Percentiles rank a stretch among this genome's conserved stretches.
Evolutionary conservation across 2,329 filamentous ascomycete genomes (phyloP).

Genomic region (Fragosphaeria purpurea): DNA sequence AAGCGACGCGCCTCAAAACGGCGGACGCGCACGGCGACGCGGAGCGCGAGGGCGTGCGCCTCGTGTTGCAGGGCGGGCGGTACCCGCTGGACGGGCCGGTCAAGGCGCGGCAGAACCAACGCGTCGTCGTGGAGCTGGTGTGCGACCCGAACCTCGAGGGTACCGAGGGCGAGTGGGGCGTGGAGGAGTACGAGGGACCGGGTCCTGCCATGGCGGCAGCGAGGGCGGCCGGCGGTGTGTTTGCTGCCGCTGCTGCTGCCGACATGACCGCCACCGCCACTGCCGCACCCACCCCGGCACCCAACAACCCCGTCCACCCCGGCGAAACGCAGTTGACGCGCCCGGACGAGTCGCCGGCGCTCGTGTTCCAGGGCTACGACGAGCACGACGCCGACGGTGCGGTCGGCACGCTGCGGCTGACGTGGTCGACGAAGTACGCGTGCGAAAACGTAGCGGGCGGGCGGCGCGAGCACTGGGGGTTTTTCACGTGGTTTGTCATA

Average conservation of each 20-base stretch:
- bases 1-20: slow-evolving; percentile 54
- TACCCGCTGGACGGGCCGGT: slow-evolving; percentile 44
- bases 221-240: slow-evolving; percentile 20
- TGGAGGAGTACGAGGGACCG: slow-evolving; percentile 39
- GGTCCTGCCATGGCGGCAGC: too few relatives aligned
- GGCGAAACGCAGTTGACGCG: slow-evolving; percentile 43
- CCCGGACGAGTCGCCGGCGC: slow-evolving; percentile 40
- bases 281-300: too few relatives aligned
- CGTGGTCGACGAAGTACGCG: slow-evolving; percentile 81
- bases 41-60: slow-evolving; percentile 59
- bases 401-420: slow-evolving; percentile 47
- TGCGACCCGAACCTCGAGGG: slow-evolving; percentile 68
- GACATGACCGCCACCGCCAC: slow-evolving; percentile 14
- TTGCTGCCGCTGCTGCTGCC: slow-evolving; percentile 20
- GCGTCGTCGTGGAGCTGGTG: slow-evolving; percentile 73
- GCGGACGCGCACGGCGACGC: slow-evolving; percentile 55
- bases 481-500: slow-evolving; percentile 95
- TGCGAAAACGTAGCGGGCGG: slow-evolving; percentile 48
- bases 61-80: slow-evolving; percentile 56
- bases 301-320: slow-evolving; percentile 18
- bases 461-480: slow-evolving; percentile 64
- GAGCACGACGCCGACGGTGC: slow-evolving; percentile 45
- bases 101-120: slow-evolving; percentile 40
- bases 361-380: slow-evolving; percentile 70
- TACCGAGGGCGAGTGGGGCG: slow-evolving; percentile 57